These are phyloP conservation scores for Pyrrhoderma noxium DNA, from an alignment of 1,284 basidiomycete genomes.

Conservation along the genomic window DNA sequence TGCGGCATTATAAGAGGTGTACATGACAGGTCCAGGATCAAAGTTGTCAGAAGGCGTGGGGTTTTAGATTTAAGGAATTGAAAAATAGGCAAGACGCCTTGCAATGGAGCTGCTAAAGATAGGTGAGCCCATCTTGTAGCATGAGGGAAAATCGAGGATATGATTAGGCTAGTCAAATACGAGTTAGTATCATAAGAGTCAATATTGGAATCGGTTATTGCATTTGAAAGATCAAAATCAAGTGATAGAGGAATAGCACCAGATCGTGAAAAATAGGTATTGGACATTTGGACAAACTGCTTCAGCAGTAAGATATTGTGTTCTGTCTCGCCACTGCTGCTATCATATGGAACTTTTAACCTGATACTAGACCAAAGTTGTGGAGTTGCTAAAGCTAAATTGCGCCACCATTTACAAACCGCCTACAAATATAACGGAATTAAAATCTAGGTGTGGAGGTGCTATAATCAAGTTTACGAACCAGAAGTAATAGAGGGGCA, in stretches of 20 bases:
- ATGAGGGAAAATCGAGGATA: neutral
- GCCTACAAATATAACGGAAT: too few species aligned
- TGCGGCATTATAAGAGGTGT: neutral
- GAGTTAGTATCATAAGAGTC: too few species aligned
- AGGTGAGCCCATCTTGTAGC: conserved; percentile 1
- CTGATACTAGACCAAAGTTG: conserved; percentile 4
- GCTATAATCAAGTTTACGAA: too few species aligned
- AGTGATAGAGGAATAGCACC: neutral
- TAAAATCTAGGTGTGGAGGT: too few species aligned
- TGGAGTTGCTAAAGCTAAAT: conserved; percentile 2
- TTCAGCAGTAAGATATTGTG: neutral
- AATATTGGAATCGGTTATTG: neutral
- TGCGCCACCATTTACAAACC: conserved; percentile 2
- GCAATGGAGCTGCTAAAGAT: neutral
- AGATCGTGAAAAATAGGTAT: neutral
- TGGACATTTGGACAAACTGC: neutral
- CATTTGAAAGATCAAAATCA: conserved; percentile 4
- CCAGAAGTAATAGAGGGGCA: neutral
- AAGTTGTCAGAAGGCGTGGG: neutral
- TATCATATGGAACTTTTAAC: neutral
- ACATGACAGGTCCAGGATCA: conserved; percentile 7
- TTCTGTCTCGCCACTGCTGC: neutral
- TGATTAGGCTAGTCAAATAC: neutral
- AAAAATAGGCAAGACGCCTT: neutral
- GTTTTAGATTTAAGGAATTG: neutral